These are phyloP conservation scores for Coriolopsis trogii DNA, from an alignment of 1,284 basidiomycete genomes.

Conservation along the genomic window DNA sequence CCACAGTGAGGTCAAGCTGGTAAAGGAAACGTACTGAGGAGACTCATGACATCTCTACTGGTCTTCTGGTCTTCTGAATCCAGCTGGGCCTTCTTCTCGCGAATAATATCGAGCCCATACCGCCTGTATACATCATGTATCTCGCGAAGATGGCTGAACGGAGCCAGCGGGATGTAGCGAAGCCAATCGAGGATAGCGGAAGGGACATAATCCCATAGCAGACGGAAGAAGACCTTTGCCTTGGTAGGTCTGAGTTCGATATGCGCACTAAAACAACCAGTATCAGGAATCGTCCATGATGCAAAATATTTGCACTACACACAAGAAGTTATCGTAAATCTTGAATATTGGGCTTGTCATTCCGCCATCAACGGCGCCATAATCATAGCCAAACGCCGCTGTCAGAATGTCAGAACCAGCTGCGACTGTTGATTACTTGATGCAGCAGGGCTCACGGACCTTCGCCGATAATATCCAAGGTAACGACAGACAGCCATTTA, in stretches of 20 bases:
- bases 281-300: too few species aligned
- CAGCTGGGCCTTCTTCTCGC: constrained; percentile 10
- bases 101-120: constrained; percentile 27
- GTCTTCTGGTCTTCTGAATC: constrained; percentile 14
- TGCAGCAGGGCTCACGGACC: constrained; percentile 14
- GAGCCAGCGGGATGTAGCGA: constrained; percentile 29
- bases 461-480: constrained; percentile 35
- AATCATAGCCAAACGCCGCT: constrained; percentile 30
- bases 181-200: constrained; percentile 23
- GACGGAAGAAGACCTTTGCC: constrained; percentile 24
- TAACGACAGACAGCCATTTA: constrained; percentile 30
- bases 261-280: neutral
- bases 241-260: constrained; percentile 26
- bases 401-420: neutral
- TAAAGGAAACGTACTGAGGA: constrained; percentile 37
- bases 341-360: constrained; percentile 24
- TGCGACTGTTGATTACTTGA: neutral
- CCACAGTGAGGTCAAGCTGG: constrained; percentile 24
- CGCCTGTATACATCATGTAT: constrained; percentile 24
- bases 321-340: constrained; percentile 36
- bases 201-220: constrained; percentile 32
- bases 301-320: constrained; percentile 4
- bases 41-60: constrained; percentile 41
- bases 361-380: constrained; percentile 20
- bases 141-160: constrained; percentile 28